Base-by-base conservation (phyloP, 1,284 basidiomycete species). In the Rhodotorula mucilaginosa region DNA sequence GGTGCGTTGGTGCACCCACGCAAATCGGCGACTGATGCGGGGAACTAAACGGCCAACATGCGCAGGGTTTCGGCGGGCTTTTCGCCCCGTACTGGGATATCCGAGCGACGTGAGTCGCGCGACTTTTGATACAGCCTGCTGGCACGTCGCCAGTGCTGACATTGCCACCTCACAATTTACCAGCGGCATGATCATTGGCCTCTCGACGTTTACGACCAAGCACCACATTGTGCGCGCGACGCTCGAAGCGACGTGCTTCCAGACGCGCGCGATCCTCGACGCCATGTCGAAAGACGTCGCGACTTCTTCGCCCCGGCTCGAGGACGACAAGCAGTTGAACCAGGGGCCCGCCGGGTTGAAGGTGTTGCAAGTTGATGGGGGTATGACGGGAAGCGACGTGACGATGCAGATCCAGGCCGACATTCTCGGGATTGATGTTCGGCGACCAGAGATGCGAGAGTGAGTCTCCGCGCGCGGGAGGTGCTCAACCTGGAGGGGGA, bases 381-480 rank as follows among this genome's bases (percentile, higher is more conserved):
- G 81, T 79, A 78, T 82, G 77, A 82, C 81, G 52, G 80, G 79
- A 69, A 79, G 79, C 58, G 80, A 96, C 79, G 82, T 91, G 26
- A 90, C 89, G 71, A 97, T 98, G 93, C 88, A 90, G 80, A 85
- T 98, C 65, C 87, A 98, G 78, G 93, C 96, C 3, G 92, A 98
- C 80, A 85, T 97, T 61, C 90, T 94, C 39, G 96, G 95, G 18
- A 95, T 97, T 82, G 88, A 88, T 31, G 92, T 99, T 69, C 84
- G 95, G 73, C 85, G 96, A 66, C 95, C 96, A 21, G 89, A 93
- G 79, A 99, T 99, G 96, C 85, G 95, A 80, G 96, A 99, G 90
- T 91, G 78, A 74, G 89, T 86, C 34, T 8, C 8, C n/a, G 26
- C 26, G 26, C 21, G 6, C 4, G 13, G 12, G 8, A 47, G 39